Evolutionary conservation across 371 early-diverging fungal genomes (phyloP).

Genomic region (Saksenaea vasiformis): DNA sequence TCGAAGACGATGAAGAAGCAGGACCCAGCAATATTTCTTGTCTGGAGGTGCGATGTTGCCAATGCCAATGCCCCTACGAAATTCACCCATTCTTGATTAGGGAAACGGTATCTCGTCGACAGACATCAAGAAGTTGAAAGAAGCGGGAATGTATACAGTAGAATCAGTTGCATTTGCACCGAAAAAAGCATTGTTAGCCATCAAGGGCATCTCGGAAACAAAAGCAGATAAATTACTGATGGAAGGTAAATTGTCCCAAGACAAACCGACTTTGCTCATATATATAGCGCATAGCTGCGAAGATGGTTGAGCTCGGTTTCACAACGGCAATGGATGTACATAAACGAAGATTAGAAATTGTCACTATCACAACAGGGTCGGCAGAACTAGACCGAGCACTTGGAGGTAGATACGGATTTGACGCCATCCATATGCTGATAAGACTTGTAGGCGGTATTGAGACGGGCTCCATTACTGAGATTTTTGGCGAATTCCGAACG

Average conservation of each 20-base stretch:
- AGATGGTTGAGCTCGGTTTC: constrained; percentile 97
- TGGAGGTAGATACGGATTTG: constrained; percentile 62
- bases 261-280: constrained; percentile 11
- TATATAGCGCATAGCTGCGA: constrained; percentile 69
- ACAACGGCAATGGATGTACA: constrained; percentile 96
- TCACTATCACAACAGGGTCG: constrained; percentile 95
- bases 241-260: constrained; percentile 68
- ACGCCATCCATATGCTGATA: neutral
- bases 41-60: constrained; percentile 11
- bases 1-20: constrained; percentile 14
- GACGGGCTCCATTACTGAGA: constrained; percentile 98
- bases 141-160: constrained; percentile 95
- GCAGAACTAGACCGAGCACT: constrained; percentile 95
- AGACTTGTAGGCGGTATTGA: constrained; percentile 91
- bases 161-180: constrained; percentile 98
- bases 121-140: constrained; percentile 88
- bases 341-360: constrained; percentile 83
- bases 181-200: constrained; percentile 84
- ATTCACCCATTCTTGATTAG: constrained; percentile 32
- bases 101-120: constrained; percentile 81
- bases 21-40: constrained; percentile 11
- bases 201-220: constrained; percentile 98
- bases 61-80: neutral
- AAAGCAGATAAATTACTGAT: constrained; percentile 98
- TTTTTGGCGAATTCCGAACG: constrained; percentile 99